These are phyloP conservation scores for Fagus sylvatica DNA, from an alignment of 306 rosid species.

Conservation along the genomic window DNA sequence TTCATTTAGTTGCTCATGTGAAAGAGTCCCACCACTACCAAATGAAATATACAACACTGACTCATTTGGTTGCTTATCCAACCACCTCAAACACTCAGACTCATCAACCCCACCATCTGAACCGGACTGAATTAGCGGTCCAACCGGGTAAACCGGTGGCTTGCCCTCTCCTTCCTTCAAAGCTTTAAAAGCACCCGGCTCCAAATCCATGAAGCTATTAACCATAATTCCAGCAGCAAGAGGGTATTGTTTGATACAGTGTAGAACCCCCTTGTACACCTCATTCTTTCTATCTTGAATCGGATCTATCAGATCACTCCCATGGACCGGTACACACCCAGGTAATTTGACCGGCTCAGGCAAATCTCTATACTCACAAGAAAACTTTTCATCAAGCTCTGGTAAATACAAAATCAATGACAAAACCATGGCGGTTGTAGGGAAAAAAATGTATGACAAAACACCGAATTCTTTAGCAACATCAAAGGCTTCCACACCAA, in stretches of 20 bases:
- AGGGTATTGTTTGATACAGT: not conserved
- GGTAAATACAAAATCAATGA: constrained; percentile 23
- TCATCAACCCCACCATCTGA: not conserved
- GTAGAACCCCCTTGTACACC: not conserved
- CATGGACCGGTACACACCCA: constrained; percentile 24
- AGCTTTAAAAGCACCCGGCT: constrained; percentile 22
- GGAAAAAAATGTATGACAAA: constrained; percentile 9
- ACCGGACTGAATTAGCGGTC: not conserved
- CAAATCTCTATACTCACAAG: constrained; percentile 22
- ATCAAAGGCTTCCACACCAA: constrained; percentile 19
- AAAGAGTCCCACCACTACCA: constrained; percentile 29
- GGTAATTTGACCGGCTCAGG: constrained; percentile 24
- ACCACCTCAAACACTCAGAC: constrained; percentile 20
- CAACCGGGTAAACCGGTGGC: constrained; percentile 25
- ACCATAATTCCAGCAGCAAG: constrained; percentile 25
- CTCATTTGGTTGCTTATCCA: constrained; percentile 23
- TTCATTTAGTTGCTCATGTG: constrained; percentile 25
- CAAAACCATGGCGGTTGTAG: constrained; percentile 9
- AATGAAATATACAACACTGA: constrained; percentile 30
- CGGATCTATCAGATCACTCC: not conserved
- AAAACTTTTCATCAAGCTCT: constrained; percentile 14
- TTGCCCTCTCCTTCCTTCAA: not conserved
- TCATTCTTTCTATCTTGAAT: constrained; percentile 19
- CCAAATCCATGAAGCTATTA: constrained; percentile 16
- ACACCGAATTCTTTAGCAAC: constrained; percentile 22